Percentiles rank a stretch among this genome's conserved stretches.
Conservation (phyloP, 345 rosid species). For the Pistacia vera region DNA sequence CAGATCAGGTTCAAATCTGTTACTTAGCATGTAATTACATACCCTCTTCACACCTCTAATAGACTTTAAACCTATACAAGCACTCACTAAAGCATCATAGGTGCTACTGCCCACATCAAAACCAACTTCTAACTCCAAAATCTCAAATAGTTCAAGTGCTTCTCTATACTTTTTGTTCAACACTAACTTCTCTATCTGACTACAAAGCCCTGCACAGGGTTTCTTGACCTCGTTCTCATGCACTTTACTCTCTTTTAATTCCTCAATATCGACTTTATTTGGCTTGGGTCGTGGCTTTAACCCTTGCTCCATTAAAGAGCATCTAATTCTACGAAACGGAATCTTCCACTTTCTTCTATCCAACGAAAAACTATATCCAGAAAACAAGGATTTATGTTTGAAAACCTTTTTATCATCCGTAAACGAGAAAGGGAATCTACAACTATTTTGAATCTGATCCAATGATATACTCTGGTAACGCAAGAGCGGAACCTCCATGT, state of each 20-base stretch:
- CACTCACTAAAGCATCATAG: slow-evolving; percentile 73
- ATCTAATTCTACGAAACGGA: slow-evolving; percentile 41
- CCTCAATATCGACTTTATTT: slow-evolving; percentile 30
- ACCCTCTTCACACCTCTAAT: slow-evolving; percentile 72
- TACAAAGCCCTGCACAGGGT: slow-evolving; percentile 53
- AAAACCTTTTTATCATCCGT: slow-evolving; percentile 28
- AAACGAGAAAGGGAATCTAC: slow-evolving; percentile 28
- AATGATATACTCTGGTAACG: slow-evolving; percentile 46
- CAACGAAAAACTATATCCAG: slow-evolving; percentile 44
- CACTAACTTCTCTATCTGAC: slow-evolving; percentile 78
- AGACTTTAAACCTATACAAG: slow-evolving; percentile 75
- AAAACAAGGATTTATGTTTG: slow-evolving; percentile 27
- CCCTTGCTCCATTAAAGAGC: slow-evolving; percentile 50
- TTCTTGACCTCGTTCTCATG: slow-evolving; percentile 36
- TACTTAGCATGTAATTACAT: slow-evolving; percentile 48
- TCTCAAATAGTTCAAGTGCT: slow-evolving; percentile 87
- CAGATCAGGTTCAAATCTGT: slow-evolving; percentile 57
- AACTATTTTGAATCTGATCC: slow-evolving; percentile 39
- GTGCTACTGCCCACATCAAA: slow-evolving; percentile 53
- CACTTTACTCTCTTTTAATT: slow-evolving; percentile 18
- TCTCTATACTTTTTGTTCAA: slow-evolving; percentile 53
- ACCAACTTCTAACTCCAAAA: slow-evolving; percentile 59
- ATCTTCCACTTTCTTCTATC: slow-evolving; percentile 43
- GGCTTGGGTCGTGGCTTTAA: slow-evolving; percentile 60
- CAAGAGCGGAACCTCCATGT: slow-evolving; percentile 59